Base-by-base conservation (phyloP, 176 grass and related monocot genomes). In the Oryza meyeriana region DNA sequence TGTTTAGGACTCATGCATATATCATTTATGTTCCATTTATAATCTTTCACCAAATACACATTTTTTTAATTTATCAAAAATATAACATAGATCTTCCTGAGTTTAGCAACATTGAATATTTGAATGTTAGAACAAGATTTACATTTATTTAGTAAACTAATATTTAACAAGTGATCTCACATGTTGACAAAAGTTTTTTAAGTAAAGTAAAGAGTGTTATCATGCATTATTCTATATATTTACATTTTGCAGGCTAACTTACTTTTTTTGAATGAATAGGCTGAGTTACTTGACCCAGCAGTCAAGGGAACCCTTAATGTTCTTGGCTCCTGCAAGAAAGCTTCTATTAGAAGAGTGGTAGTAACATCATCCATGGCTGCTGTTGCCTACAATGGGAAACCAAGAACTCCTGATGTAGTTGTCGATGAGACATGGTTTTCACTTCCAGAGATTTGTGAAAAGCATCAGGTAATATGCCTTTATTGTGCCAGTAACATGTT, bases 391-490 rank as follows among this genome's bases (percentile, higher is more conserved):
- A 91, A 85, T 8, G 71, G 28, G 35, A 88, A 36, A 32, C 77
- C 78, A 79, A 91, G 38, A 69, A 91, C 81, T 34, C 85, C 89
- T 76, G 85, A 91, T 12, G 89, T 88, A 24, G 29, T 78, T 18
- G 81, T 88, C 69, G 89, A 91, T 3, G 85, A 91, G 31, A 85
- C 85, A 64, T 91, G 89, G 89, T 87, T 91, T 81, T 84, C 89
- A 29, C 20, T 63, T 45, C 55, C 75, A 29, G 55, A 72, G 27
- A 1, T 84, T 44, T 91, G 76, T 47, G 57, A 80, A 64, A 71
- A 81, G 28, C 8, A 6, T 28, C 63, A 91, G 89, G 89, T 91
- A 70, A 28, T 22, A 4, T 59, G 25, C 27, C 39, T 65, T 24
- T 11, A 18, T 32, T 52, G 1, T 83, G 8, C 55, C 26, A 40